Conservation (phyloP, 2,329 filamentous ascomycete genomes). For the Botrytis porri region DNA sequence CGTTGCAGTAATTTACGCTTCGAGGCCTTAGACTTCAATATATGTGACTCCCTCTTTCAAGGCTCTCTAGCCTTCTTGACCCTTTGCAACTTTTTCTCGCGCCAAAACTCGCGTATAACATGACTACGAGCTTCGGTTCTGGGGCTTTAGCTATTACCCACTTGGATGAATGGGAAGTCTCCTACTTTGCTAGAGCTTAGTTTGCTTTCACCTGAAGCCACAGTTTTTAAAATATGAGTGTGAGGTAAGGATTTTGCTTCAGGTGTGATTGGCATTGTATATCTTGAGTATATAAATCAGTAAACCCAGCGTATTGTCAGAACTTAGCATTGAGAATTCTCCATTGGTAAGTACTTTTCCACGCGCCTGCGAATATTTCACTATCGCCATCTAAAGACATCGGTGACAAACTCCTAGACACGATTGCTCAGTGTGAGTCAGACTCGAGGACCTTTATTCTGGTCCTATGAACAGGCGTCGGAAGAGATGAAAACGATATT, state of each 20-base stretch:
- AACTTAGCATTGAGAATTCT: not conserved
- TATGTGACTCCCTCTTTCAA: not conserved
- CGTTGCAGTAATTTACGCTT: not conserved
- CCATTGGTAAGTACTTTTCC: not conserved
- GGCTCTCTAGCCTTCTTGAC: not conserved
- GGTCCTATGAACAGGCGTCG: no score
- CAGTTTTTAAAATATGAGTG: not conserved
- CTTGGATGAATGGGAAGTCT: constrained; percentile 1
- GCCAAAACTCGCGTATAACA: constrained; percentile 15
- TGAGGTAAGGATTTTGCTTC: not conserved
- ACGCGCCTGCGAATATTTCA: no score
- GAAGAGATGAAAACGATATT: no score
- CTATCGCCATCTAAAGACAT: no score
- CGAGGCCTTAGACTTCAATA: not conserved
- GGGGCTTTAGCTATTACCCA: not conserved
- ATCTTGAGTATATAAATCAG: not conserved
- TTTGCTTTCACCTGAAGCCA: not conserved
- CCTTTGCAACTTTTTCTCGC: not conserved
- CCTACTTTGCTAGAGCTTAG: not conserved
- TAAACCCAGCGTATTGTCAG: not conserved
- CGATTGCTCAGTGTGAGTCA: no score
- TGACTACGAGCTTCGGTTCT: constrained; percentile 8
- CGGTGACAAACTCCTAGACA: no score
- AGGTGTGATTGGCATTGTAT: not conserved
- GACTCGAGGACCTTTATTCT: no score